These are phyloP conservation scores for Malus asiatica DNA, from an alignment of 306 rosid species.

Conservation along the genomic window DNA sequence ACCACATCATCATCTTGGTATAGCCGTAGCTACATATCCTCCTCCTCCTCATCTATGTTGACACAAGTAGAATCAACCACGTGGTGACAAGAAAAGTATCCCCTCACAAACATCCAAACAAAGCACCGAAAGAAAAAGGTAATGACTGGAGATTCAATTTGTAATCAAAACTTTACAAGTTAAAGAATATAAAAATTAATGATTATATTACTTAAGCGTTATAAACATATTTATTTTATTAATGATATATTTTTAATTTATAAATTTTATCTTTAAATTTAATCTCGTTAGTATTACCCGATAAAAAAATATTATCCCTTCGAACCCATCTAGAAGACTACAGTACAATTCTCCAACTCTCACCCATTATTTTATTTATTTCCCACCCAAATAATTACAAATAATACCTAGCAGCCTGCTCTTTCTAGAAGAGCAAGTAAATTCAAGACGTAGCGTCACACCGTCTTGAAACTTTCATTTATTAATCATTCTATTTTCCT, in stretches of 20 bases:
- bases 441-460: not conserved
- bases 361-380: not conserved
- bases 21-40: too few relatives aligned
- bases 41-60: not conserved
- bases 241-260: rapidly evolving
- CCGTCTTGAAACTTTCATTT: not conserved
- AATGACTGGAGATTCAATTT: too few relatives aligned
- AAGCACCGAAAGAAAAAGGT: not conserved
- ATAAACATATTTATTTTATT: too few relatives aligned
- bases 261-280: too few relatives aligned
- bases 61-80: slow-evolving; percentile 10
- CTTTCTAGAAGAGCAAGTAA: slow-evolving; percentile 46
- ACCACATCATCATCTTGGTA: not conserved
- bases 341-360: not conserved
- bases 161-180: too few relatives aligned
- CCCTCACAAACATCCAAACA: slow-evolving; percentile 6
- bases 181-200: too few relatives aligned
- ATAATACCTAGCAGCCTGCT: not conserved
- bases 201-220: too few relatives aligned
- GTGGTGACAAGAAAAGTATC: not conserved
- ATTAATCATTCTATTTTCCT: not conserved
- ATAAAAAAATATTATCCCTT: not conserved
- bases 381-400: not conserved
- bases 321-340: not conserved
- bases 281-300: rapidly evolving